These are phyloP conservation scores for Leccinum fallax DNA, from an alignment of 1,284 basidiomycete genomes.

Conservation along the genomic window DNA sequence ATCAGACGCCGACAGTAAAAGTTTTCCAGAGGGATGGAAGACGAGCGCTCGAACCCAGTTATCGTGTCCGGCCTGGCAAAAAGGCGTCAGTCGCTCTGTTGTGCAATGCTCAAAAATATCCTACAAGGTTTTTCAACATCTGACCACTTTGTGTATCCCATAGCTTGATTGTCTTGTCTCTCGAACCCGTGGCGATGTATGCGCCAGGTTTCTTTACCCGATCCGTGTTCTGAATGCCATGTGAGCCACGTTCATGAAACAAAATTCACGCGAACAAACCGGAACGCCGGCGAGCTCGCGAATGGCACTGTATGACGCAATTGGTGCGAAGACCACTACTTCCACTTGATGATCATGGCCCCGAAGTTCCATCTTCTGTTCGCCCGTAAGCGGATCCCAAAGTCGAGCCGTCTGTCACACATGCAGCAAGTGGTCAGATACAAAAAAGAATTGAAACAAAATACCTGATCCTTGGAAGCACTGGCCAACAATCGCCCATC, in stretches of 20 bases:
- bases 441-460: slow-evolving; percentile 19
- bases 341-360: slow-evolving; percentile 91
- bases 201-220: slow-evolving; percentile 48
- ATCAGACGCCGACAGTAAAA: slow-evolving; percentile 85
- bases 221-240: slow-evolving; percentile 44
- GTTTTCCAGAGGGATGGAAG: slow-evolving; percentile 87
- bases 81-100: slow-evolving; percentile 13
- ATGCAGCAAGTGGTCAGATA: slow-evolving; percentile 4
- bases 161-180: slow-evolving; percentile 87
- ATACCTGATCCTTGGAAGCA: slow-evolving; percentile 84
- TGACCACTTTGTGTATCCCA: slow-evolving; percentile 86
- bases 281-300: slow-evolving; percentile 76
- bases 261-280: slow-evolving; percentile 38
- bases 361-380: slow-evolving; percentile 80
- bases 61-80: slow-evolving; percentile 67
- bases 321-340: slow-evolving; percentile 81
- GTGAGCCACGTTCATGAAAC: slow-evolving; percentile 10
- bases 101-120: slow-evolving; percentile 17
- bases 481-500: slow-evolving; percentile 79
- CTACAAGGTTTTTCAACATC: slow-evolving; percentile 62
- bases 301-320: slow-evolving; percentile 72
- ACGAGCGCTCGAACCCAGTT: slow-evolving; percentile 85
- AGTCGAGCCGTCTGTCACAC: slow-evolving; percentile 72
- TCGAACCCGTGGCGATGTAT: slow-evolving; percentile 80
- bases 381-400: slow-evolving; percentile 77